Evolutionary conservation across 225 moss, liverwort and hornwort genomes (phyloP).

Genomic region (Rhytidiadelphus loreus): DNA sequence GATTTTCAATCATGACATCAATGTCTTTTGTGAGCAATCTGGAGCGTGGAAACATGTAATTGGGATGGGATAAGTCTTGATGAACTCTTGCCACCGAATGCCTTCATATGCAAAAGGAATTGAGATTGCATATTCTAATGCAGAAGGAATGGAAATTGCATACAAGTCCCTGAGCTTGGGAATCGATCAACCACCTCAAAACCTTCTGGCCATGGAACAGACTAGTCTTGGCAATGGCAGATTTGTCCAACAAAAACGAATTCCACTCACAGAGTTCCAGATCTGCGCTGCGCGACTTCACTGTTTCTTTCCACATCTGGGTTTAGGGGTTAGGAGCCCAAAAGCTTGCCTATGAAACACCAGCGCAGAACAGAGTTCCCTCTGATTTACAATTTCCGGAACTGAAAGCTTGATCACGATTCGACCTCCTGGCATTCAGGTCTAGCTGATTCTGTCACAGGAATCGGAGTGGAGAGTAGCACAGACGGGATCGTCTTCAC

Average conservation of each 20-base stretch:
- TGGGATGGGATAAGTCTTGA: not conserved
- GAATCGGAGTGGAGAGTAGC: not conserved
- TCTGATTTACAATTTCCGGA: not conserved
- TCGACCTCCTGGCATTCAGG: not conserved
- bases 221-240: not conserved
- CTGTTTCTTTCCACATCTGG: not conserved
- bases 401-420: no score
- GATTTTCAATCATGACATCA: not conserved
- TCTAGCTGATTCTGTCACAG: conserved; percentile 30
- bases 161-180: not conserved
- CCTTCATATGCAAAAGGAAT: not conserved
- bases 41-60: not conserved
- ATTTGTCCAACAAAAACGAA: not conserved
- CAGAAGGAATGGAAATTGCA: not conserved
- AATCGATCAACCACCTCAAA: not conserved
- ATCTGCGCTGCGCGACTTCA: not conserved
- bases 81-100: not conserved
- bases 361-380: not conserved
- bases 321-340: not conserved
- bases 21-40: not conserved
- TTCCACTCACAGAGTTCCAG: not conserved
- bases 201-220: not conserved
- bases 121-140: not conserved
- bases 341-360: not conserved
- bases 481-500: not conserved